Evolutionary conservation across 176 grass and related monocot genomes (phyloP), one percentile per base, ranked within the genome.

Genomic region (Oryza officinalis): DNA sequence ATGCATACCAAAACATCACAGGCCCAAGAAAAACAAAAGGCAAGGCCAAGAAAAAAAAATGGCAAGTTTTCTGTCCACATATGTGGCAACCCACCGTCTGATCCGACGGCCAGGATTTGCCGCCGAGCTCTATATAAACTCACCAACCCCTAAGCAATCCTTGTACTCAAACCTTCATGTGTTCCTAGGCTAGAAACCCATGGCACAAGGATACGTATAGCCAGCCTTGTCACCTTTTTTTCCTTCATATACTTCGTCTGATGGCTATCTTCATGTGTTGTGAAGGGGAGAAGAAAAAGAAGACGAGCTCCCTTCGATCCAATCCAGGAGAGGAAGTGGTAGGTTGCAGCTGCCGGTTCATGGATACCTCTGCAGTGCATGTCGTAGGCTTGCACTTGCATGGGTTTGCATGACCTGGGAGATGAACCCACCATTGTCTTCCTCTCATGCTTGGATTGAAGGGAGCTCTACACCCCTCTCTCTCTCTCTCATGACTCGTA

Each of bases 371-470:
- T 92, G 35, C 44, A 18, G 88, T 87, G 88, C 80, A 30, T 74
- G 43, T 41, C 40, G 40, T 68, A 54, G 45, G 68, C 83, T 28
- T 85, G 88, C 82, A 86, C 86, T 61, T 79, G 85, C 38, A 95
- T 75, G 74, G 93, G 85, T 95, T 83, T 81, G 86, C 88, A 88
- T 95, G 93, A 86, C 72, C 88, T 69, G 75, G 90, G 90, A 95
- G 93, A 92, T 79, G 90, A 89, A 65, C 72, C 90, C 78, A 77
- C 83, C 89, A 86, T 2, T 76, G 65, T 72, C 93, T 87, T 90
- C 77, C 89, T 82, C 83, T 95, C 80, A 72, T 89, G 83, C 83
- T 95, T 95, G 93, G 90, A 95, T 92, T 95, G 93, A 95, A 95
- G 93, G 93, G 93, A 92, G 90, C 90, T 95, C 93, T 74, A n/a